These are phyloP conservation scores for Aspergillus fumigatus DNA, from an alignment of 2,329 filamentous ascomycete species.

Conservation along the genomic window DNA sequence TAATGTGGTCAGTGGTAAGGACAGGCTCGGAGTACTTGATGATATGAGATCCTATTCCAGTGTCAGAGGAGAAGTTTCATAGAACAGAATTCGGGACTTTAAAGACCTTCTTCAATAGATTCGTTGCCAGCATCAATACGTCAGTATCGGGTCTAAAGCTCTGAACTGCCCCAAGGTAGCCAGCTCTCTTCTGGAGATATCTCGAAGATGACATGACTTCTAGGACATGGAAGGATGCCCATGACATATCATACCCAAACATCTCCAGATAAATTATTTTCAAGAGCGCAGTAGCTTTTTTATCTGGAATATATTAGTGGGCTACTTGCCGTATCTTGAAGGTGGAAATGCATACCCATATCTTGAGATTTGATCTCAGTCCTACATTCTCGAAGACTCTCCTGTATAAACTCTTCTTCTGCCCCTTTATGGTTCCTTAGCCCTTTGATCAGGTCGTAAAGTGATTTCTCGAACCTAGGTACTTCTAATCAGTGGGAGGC, in stretches of 20 bases:
- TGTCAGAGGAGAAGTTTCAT: constrained; percentile 12
- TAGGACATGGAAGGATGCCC: constrained; percentile 96
- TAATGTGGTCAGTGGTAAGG: constrained; percentile 81
- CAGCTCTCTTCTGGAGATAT: constrained; percentile 90
- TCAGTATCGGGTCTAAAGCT: constrained; percentile 95
- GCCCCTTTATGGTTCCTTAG: constrained; percentile 92
- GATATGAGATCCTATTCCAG: constrained; percentile 52
- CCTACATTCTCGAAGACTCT: constrained; percentile 91
- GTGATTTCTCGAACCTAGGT: constrained; percentile 93
- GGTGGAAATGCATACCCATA: constrained; percentile 62
- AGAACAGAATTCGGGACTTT: background rate
- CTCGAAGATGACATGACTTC: constrained; percentile 98
- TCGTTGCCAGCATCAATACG: constrained; percentile 95
- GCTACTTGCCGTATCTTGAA: background rate
- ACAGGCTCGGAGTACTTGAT: constrained; percentile 69
- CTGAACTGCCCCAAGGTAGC: constrained; percentile 91
- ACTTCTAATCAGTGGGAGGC: background rate
- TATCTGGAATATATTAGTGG: constrained; percentile 51
- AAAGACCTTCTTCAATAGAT: constrained; percentile 82
- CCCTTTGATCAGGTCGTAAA: constrained; percentile 97
- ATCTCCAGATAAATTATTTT: constrained; percentile 98
- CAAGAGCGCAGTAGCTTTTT: constrained; percentile 91
- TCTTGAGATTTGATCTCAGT: constrained; percentile 88
- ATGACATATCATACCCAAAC: constrained; percentile 99
- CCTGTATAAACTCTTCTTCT: constrained; percentile 92